These are phyloP conservation scores for Arabis alpina DNA, from an alignment of 345 rosid genomes.

Conservation along the genomic window DNA sequence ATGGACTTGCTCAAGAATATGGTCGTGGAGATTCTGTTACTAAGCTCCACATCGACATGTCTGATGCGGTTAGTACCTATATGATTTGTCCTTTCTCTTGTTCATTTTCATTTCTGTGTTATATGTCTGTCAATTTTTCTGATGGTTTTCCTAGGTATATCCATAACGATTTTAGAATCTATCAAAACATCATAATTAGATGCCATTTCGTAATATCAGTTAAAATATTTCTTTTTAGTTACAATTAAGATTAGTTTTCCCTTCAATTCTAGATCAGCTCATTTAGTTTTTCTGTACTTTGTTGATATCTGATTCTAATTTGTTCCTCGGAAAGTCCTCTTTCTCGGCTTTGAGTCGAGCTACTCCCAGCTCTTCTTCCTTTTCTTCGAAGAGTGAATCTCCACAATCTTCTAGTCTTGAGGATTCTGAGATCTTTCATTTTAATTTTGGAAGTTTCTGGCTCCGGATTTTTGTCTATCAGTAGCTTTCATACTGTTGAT, in stretches of 20 bases:
- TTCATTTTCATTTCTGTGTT: not conserved
- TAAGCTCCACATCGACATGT: constrained; percentile 88
- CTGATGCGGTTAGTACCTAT: constrained; percentile 68
- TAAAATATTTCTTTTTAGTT: not conserved
- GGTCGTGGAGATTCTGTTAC: constrained; percentile 93
- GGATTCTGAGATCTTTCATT: not conserved
- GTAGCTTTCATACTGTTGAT: too few species aligned
- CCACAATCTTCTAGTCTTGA: not conserved
- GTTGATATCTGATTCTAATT: not conserved
- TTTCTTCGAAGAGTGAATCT: not conserved
- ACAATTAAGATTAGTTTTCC: not conserved
- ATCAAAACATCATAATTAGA: not conserved
- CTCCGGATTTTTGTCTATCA: too few species aligned
- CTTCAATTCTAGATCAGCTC: not conserved
- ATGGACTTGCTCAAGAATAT: constrained; percentile 67
- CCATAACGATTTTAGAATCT: constrained; percentile 6
- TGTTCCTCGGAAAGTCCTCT: not conserved
- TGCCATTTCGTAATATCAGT: not conserved
- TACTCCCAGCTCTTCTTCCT: too few species aligned
- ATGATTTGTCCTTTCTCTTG: not conserved
- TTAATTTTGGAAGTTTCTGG: too few species aligned
- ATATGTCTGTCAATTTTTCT: not conserved
- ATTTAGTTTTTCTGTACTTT: not conserved
- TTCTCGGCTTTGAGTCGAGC: too few species aligned
- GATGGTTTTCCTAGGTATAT: not conserved